These are phyloP conservation scores for Diaporthe caulivora DNA, from an alignment of 2,329 filamentous ascomycete genomes.

Conservation along the genomic window DNA sequence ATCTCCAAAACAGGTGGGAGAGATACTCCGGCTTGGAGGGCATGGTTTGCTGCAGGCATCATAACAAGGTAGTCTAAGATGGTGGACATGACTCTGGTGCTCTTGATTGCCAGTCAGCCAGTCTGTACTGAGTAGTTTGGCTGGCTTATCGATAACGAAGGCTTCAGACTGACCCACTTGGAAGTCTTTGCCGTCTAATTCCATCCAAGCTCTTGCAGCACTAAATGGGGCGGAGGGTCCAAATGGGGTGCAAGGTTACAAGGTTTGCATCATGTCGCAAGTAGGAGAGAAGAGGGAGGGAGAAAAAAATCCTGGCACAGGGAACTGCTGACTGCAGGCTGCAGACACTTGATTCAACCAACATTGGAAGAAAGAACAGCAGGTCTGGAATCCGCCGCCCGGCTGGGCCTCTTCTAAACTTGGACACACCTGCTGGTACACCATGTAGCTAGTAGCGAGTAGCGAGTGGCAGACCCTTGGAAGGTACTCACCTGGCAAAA, in stretches of 20 bases:
- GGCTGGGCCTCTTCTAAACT: conserved; percentile 25
- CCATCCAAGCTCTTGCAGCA: conserved; percentile 8
- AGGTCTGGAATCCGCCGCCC: conserved; percentile 8
- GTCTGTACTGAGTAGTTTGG: too few species aligned
- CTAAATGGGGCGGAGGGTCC: not conserved
- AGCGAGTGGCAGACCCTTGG: not conserved
- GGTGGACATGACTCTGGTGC: too few species aligned
- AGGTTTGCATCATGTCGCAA: not conserved
- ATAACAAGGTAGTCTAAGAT: not conserved
- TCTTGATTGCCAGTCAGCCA: too few species aligned
- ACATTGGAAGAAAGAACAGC: too few species aligned
- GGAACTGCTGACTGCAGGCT: not conserved
- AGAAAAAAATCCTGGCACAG: not conserved
- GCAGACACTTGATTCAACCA: not conserved
- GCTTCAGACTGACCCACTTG: not conserved
- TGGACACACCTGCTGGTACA: conserved; percentile 16
- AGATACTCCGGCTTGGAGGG: not conserved
- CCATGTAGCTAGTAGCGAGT: not conserved
- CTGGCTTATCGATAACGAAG: conserved; percentile 25
- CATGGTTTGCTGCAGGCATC: not conserved
- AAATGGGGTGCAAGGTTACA: not conserved
- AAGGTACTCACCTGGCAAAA: not conserved
- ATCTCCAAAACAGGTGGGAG: not conserved
- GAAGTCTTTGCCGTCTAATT: conserved; percentile 18
- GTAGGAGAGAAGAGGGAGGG: not conserved